Percentiles rank a stretch among this genome's conserved stretches.
Conservation (phyloP, 1,139 yeast species). For the Suhomyces bolitotheri region DNA sequence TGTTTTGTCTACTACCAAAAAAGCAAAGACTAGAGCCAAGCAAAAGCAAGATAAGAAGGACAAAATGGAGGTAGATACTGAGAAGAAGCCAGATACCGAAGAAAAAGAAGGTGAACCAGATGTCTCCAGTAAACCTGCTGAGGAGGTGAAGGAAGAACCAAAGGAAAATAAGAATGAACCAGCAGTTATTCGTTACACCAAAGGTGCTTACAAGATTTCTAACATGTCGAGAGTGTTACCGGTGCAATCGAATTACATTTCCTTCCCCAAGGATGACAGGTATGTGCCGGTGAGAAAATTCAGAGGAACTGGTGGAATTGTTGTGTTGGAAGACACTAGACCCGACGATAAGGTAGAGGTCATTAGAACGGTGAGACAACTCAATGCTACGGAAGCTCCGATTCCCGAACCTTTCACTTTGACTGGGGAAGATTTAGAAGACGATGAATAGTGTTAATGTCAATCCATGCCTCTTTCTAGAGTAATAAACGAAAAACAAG, state of each 20-base stretch:
- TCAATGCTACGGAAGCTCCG: constrained; percentile 83
- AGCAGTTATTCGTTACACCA: constrained; percentile 43
- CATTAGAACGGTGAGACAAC: constrained; percentile 85
- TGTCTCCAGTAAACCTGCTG: not conserved
- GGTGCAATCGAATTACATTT: constrained; percentile 79
- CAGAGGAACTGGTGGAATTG: constrained; percentile 78
- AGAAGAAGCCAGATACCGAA: constrained; percentile 22
- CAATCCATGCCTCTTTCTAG: too few species aligned
- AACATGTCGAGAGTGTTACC: constrained; percentile 91
- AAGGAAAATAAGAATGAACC: constrained; percentile 33
- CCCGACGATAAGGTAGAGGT: constrained; percentile 66
- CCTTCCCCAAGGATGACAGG: constrained; percentile 74
- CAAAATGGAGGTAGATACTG: constrained; percentile 31
- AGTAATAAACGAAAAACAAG: too few species aligned
- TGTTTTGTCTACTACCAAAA: constrained; percentile 87
- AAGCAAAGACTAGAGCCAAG: constrained; percentile 90
- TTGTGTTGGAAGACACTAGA: constrained; percentile 69
- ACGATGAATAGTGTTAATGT: constrained; percentile 20
- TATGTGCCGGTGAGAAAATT: constrained; percentile 82
- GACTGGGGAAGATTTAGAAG: constrained; percentile 49
- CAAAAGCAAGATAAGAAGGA: constrained; percentile 60
- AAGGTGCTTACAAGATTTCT: constrained; percentile 65
- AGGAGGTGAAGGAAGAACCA: constrained; percentile 21
- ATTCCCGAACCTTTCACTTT: constrained; percentile 82
- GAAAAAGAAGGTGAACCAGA: constrained; percentile 20